These are phyloP conservation scores for Aspergillus sparsus DNA, from an alignment of 495 filamentous ascomycete genomes.

Conservation along the genomic window DNA sequence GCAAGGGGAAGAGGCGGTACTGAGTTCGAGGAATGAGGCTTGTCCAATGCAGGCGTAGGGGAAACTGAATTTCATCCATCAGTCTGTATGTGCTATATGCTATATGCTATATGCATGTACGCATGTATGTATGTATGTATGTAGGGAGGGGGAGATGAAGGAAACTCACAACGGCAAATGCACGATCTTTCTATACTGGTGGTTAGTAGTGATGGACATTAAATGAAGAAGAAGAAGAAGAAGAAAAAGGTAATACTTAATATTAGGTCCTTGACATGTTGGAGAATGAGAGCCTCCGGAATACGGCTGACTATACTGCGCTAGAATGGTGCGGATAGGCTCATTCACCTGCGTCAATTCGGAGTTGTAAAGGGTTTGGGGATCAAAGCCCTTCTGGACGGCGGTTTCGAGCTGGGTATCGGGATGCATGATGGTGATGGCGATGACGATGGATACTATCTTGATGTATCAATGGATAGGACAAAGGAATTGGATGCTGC, in stretches of 20 bases:
- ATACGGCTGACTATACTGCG: constrained; percentile 52
- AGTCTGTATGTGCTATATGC: neutral
- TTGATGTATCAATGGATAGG: no score
- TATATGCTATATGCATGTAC: constrained; percentile 20
- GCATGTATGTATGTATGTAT: no score
- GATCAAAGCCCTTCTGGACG: constrained; percentile 2
- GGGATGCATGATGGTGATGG: constrained; percentile 26
- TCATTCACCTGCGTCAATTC: constrained; percentile 24
- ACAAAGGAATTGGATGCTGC: no score
- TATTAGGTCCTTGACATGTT: constrained; percentile 49
- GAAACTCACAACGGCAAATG: no score
- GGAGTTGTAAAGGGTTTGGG: constrained; percentile 33
- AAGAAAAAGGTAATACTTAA: constrained; percentile 39
- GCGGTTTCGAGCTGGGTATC: constrained; percentile 1
- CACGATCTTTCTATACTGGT: no score
- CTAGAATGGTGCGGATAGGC: constrained; percentile 38
- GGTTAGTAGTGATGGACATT: no score
- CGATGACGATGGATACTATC: no score
- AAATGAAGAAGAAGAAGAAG: no score
- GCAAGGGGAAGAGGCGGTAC: constrained; percentile 30
- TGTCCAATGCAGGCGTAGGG: constrained; percentile 57
- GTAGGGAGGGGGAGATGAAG: neutral
- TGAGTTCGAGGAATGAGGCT: constrained; percentile 53
- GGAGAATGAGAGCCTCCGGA: constrained; percentile 41
- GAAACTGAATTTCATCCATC: constrained; percentile 26